phyloP scores from a whole-genome alignment of 495 filamentous ascomycete genomes.

The Penicillium macrosclerotiorum region DNA sequence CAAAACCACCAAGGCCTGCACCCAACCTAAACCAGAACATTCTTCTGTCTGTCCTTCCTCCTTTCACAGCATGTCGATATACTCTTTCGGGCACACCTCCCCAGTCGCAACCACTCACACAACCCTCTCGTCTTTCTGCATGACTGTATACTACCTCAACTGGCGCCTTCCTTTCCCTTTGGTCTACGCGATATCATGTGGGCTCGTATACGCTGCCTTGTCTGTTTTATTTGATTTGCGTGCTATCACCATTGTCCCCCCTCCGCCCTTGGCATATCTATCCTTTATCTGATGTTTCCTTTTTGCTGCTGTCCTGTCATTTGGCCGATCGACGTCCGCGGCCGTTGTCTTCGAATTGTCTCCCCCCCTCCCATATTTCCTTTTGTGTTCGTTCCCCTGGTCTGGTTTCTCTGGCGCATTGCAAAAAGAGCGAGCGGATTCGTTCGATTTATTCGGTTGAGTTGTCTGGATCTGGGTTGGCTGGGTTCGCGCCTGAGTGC shows the following conservation, averaged over 20 bases:
- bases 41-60: constrained; percentile 6
- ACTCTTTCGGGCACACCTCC: constrained; percentile 9
- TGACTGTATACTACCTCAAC: constrained; percentile 40
- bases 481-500: constrained; percentile 34
- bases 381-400: constrained; percentile 27
- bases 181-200: constrained; percentile 8
- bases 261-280: constrained; percentile 8
- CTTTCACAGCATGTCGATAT: constrained; percentile 22
- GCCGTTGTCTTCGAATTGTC: constrained; percentile 20
- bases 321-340: constrained; percentile 16
- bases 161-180: constrained; percentile 27
- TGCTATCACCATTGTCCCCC: constrained; percentile 19
- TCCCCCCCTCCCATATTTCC: too few species aligned
- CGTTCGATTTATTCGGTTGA: constrained; percentile 37
- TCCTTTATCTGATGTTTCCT: constrained; percentile 10
- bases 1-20: constrained; percentile 19
- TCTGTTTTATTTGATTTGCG: constrained; percentile 11
- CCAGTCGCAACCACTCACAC: constrained; percentile 20
- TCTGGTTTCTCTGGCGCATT: constrained; percentile 39
- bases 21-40: constrained; percentile 18
- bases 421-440: constrained; percentile 36
- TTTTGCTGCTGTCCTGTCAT: constrained; percentile 16
- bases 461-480: constrained; percentile 34
- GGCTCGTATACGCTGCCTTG: constrained; percentile 25
- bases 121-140: constrained; percentile 23